A percentile compares a stretch with the other conserved stretches of the same genome.
Evolutionary conservation across 352 stramenopile species (phyloP).

Genomic region (Pythium plurisporium): DNA sequence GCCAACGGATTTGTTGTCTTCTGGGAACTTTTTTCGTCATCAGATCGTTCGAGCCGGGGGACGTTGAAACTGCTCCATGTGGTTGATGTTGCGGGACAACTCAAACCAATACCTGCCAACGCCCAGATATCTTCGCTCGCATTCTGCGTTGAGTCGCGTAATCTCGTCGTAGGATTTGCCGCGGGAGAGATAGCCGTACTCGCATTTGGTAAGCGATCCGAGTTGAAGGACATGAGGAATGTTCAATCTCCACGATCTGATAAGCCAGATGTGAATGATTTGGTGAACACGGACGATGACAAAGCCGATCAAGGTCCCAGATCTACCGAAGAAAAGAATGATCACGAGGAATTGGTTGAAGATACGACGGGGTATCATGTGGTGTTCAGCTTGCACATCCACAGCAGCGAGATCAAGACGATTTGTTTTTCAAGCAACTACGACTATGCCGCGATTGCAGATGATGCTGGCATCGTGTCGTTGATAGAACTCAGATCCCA

Average conservation of each 20-base stretch:
- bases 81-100: slow-evolving; percentile 35
- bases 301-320: not conserved
- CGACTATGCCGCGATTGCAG: slow-evolving; percentile 45
- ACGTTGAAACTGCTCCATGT: slow-evolving; percentile 51
- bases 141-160: slow-evolving; percentile 45
- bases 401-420: slow-evolving; percentile 49
- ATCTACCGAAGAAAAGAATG: not conserved
- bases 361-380: slow-evolving; percentile 31
- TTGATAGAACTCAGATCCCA: slow-evolving; percentile 48
- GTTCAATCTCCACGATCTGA: not conserved
- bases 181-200: slow-evolving; percentile 55
- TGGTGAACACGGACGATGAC: not conserved
- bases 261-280: not conserved
- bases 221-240: not conserved
- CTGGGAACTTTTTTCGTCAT: slow-evolving; percentile 50
- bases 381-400: slow-evolving; percentile 51
- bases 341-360: slow-evolving; percentile 2
- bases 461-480: slow-evolving; percentile 54
- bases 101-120: slow-evolving; percentile 30
- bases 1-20: slow-evolving; percentile 50
- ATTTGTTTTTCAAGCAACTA: slow-evolving; percentile 47
- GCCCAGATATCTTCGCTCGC: slow-evolving; percentile 36
- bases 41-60: slow-evolving; percentile 49
- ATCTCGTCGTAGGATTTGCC: slow-evolving; percentile 46
- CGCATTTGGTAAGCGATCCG: slow-evolving; percentile 25